Conservation (phyloP, 345 rosid species). For the Populus alba region DNA sequence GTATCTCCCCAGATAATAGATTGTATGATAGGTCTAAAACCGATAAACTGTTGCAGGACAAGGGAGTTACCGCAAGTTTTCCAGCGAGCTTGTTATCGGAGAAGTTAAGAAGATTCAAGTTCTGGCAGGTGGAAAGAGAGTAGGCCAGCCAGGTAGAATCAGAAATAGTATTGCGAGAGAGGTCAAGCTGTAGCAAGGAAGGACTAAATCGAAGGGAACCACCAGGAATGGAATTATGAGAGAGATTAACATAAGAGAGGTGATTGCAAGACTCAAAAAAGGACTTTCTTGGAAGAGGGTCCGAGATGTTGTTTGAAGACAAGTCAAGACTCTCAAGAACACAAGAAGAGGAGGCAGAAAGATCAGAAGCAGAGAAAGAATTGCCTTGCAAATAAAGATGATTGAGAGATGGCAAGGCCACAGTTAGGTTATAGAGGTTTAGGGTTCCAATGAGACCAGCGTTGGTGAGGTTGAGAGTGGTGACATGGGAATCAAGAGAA, state of each 20-base stretch:
- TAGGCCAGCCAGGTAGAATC: conserved; percentile 41
- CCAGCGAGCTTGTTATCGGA: conserved; percentile 64
- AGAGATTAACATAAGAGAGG: conserved; percentile 46
- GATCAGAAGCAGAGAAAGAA: conserved; percentile 47
- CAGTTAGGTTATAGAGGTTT: conserved; percentile 47
- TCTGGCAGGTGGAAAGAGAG: conserved; percentile 54
- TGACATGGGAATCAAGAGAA: conserved; percentile 45
- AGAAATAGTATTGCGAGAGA: conserved; percentile 47
- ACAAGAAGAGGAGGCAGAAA: conserved; percentile 41
- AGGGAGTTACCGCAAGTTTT: conserved; percentile 33
- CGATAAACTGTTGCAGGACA: conserved; percentile 47
- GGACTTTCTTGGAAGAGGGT: conserved; percentile 39
- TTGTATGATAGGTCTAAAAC: conserved; percentile 71
- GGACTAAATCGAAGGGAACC: conserved; percentile 45
- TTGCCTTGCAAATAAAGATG: conserved; percentile 52
- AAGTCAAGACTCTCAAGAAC: conserved; percentile 56
- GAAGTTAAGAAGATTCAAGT: conserved; percentile 60
- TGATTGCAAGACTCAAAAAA: conserved; percentile 38
- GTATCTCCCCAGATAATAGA: conserved; percentile 57
- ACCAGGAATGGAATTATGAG: conserved; percentile 55
- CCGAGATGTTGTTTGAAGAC: conserved; percentile 62
- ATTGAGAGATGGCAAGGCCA: conserved; percentile 48
- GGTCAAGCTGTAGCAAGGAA: conserved; percentile 52
- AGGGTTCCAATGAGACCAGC: conserved; percentile 51
- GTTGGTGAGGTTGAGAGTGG: conserved; percentile 50